These are phyloP conservation scores for Tricladium varicosporioides DNA, from an alignment of 2,329 filamentous ascomycete species.

Conservation along the genomic window DNA sequence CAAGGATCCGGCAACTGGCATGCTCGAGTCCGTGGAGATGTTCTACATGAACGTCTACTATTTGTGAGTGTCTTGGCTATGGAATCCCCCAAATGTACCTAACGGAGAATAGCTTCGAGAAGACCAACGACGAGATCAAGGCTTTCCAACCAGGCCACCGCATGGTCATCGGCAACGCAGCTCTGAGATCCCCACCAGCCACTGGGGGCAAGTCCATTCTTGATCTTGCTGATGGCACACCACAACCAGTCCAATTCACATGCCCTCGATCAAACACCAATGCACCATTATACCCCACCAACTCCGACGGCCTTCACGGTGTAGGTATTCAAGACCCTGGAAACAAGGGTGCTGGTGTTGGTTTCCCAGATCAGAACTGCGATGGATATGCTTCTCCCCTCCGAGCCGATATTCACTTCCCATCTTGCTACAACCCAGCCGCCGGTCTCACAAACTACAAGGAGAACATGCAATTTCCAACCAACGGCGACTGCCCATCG, in stretches of 20 bases:
- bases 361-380: constrained; percentile 71
- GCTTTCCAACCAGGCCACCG: constrained; percentile 76
- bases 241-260: constrained; percentile 57
- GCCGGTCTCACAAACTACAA: constrained; percentile 51
- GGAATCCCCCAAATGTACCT: too few relatives aligned
- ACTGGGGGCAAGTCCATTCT: constrained; percentile 49
- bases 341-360: constrained; percentile 56
- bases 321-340: constrained; percentile 52
- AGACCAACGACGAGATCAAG: constrained; percentile 61
- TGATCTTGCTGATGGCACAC: constrained; percentile 49
- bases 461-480: constrained; percentile 74
- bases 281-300: constrained; percentile 50
- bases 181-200: constrained; percentile 60
- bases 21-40: constrained; percentile 54
- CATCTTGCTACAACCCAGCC: constrained; percentile 82
- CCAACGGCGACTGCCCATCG: constrained; percentile 69
- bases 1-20: constrained; percentile 59
- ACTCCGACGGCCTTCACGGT: constrained; percentile 53
- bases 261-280: constrained; percentile 53
- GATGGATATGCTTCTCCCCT: constrained; percentile 62
- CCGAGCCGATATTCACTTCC: constrained; percentile 82
- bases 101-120: constrained; percentile 48
- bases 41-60: constrained; percentile 79
- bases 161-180: constrained; percentile 75
- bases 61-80: constrained; percentile 47